Conservation (phyloP, 139 green algal species). For the Chlamydomonas incerta region DNA sequence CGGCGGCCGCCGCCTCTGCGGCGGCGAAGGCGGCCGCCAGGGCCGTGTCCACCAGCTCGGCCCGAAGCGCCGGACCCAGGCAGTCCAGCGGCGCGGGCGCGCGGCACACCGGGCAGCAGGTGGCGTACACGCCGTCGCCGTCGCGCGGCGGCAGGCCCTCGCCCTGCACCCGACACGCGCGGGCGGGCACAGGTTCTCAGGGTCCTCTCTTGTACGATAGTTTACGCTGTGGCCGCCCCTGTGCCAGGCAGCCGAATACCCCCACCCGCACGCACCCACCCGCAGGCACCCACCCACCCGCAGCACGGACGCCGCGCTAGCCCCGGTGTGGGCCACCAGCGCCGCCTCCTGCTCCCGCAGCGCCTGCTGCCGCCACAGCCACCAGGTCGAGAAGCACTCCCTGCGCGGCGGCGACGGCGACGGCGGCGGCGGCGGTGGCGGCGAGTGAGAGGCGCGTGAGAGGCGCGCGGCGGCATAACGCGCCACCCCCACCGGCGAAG, state of each 20-base stretch:
- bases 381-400: slow-evolving; percentile 22
- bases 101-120: slow-evolving; percentile 45
- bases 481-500: too few relatives aligned
- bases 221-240: too few relatives aligned
- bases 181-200: too few relatives aligned
- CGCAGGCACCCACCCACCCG: not conserved
- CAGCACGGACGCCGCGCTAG: slow-evolving; percentile 12
- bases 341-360: slow-evolving; percentile 9
- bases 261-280: too few relatives aligned
- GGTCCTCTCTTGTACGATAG: too few relatives aligned
- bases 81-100: not conserved
- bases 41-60: not conserved
- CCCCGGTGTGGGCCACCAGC: slow-evolving; percentile 35
- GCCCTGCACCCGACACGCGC: not conserved
- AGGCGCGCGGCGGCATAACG: too few relatives aligned
- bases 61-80: not conserved
- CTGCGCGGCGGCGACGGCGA: not conserved
- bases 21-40: not conserved
- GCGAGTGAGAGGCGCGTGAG: too few relatives aligned
- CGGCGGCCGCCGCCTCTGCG: not conserved
- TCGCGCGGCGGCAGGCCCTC: slow-evolving; percentile 11
- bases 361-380: slow-evolving; percentile 15
- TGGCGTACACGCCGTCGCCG: slow-evolving; percentile 21
- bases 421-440: too few relatives aligned
- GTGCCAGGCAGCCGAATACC: too few relatives aligned